These are phyloP conservation scores for Ambrosiella beaveri DNA, from an alignment of 2,329 filamentous ascomycete species.

Conservation along the genomic window DNA sequence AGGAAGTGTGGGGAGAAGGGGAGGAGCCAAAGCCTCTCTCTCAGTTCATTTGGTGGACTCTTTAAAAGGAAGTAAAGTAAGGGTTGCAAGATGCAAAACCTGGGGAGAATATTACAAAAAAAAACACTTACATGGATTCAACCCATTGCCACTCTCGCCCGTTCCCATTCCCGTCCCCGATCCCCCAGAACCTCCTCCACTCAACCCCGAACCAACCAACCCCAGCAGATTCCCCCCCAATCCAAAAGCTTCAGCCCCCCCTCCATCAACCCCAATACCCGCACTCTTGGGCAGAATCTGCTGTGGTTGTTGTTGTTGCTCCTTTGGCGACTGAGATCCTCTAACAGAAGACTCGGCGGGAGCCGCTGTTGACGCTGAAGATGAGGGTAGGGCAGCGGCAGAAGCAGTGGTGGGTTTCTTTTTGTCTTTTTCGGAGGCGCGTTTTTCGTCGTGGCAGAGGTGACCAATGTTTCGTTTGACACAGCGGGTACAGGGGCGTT, in stretches of 20 bases:
- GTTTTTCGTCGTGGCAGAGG: conserved; percentile 91
- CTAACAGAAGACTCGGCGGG: neutral
- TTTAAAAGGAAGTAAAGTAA: neutral
- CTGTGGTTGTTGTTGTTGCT: conserved; percentile 16
- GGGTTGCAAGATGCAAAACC: neutral
- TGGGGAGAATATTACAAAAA: neutral
- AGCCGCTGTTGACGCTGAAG: conserved; percentile 22
- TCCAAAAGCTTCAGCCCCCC: neutral
- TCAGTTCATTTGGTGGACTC: neutral
- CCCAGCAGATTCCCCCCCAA: neutral
- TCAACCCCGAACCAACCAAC: neutral
- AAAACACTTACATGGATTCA: conserved; percentile 53
- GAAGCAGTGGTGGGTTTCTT: conserved; percentile 31
- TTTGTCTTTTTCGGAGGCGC: conserved; percentile 69
- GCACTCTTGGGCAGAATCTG: conserved; percentile 15
- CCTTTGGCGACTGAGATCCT: neutral
- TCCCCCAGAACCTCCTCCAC: neutral
- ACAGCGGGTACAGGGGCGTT: conserved; percentile 90
- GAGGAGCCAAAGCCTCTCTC: no score
- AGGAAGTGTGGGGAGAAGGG: no score
- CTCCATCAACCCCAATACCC: neutral
- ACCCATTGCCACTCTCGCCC: neutral
- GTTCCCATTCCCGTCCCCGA: no score
- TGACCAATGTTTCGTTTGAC: conserved; percentile 98
- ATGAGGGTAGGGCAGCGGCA: no score